Percentiles rank a stretch among this genome's conserved stretches.
phyloP scores from a whole-genome alignment of 1,284 basidiomycete genomes.

The Ceratobasidium sp. region DNA sequence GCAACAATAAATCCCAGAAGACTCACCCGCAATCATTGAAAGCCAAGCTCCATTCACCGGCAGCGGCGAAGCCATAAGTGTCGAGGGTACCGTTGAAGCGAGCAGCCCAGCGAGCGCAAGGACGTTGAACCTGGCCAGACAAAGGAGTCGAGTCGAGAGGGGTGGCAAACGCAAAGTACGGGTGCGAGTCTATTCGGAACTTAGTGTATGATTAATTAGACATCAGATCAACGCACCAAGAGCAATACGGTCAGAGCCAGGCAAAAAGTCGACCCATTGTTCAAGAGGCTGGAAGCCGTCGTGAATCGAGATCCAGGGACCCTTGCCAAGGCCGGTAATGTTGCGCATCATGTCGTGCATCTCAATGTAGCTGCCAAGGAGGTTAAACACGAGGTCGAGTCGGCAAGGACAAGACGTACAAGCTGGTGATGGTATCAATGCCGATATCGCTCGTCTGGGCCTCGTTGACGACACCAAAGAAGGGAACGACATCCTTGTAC shows the following conservation, averaged over 20 bases:
- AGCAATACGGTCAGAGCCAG: constrained; percentile 70
- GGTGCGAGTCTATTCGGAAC: constrained; percentile 62
- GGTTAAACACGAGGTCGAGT: neutral
- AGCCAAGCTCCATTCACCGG: constrained; percentile 72
- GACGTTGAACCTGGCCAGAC: constrained; percentile 34
- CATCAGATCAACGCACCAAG: constrained; percentile 53
- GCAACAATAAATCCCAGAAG: neutral
- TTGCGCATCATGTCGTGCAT: constrained; percentile 56
- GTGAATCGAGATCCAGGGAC: constrained; percentile 56
- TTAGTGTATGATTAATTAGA: neutral
- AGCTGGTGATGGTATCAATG: constrained; percentile 39
- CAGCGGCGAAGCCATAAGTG: constrained; percentile 68
- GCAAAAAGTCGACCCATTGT: constrained; percentile 59
- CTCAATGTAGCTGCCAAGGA: constrained; percentile 49
- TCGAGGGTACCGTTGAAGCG: constrained; percentile 53
- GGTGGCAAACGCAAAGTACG: constrained; percentile 54
- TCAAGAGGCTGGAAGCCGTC: constrained; percentile 51
- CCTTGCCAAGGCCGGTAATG: constrained; percentile 56
- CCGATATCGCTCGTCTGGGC: constrained; percentile 37
- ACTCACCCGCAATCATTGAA: constrained; percentile 77
- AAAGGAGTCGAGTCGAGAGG: constrained; percentile 45
- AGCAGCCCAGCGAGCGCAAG: constrained; percentile 52
- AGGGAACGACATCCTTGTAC: constrained; percentile 81
- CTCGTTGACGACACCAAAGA: constrained; percentile 69
- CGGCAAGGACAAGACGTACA: constrained; percentile 40